Conservation (phyloP, 345 rosid genomes). For the Heritiera fomes region DNA sequence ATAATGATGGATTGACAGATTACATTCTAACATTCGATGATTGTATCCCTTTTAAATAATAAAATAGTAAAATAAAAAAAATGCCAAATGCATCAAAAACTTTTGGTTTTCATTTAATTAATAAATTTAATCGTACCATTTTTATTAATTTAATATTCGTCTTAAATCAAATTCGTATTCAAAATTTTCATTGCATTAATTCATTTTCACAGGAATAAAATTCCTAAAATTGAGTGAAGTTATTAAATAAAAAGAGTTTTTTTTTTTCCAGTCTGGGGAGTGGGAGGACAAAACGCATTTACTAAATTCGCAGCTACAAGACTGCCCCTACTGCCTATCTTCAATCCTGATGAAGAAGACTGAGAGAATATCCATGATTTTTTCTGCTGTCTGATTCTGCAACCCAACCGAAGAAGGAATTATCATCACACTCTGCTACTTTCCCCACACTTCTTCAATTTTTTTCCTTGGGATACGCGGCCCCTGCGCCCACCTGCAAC, state of each 20-base stretch:
- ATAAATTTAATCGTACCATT: too few species aligned
- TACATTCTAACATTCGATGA: too few species aligned
- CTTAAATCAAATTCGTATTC: too few species aligned
- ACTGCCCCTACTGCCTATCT: too few species aligned
- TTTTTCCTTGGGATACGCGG: slow-evolving; percentile 34
- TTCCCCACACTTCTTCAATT: background rate
- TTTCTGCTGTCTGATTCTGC: background rate
- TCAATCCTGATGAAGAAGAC: background rate
- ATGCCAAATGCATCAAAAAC: too few species aligned
- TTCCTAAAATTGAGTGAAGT: background rate
- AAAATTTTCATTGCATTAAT: too few species aligned
- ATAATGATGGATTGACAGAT: too few species aligned
- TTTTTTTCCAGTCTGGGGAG: background rate
- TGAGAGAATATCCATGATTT: slow-evolving; percentile 22
- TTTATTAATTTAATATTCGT: too few species aligned
- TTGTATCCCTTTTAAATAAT: too few species aligned
- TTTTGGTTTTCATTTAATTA: too few species aligned
- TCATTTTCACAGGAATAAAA: too few species aligned
- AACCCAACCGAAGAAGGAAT: slow-evolving; percentile 24
- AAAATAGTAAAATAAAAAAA: too few species aligned
- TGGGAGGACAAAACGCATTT: slow-evolving; percentile 23
- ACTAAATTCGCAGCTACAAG: background rate
- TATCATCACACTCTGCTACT: slow-evolving; percentile 30
- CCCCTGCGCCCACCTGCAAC: background rate
- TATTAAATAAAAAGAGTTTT: background rate